Evolutionary conservation across 768 basidiomycete species (phyloP).

Genomic region (Lentinula lateritia): DNA sequence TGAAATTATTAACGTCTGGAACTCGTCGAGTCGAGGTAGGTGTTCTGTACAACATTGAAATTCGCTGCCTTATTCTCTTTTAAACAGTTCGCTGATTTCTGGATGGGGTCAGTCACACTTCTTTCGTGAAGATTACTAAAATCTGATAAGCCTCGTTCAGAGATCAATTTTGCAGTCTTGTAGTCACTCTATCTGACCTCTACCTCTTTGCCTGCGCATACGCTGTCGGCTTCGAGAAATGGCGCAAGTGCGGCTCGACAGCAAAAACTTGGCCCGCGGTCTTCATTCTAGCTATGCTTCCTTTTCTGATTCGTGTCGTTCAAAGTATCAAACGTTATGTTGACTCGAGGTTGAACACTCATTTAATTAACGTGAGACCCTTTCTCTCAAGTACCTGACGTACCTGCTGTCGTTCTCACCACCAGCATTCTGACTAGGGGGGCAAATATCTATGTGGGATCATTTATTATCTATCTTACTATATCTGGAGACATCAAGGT

Average conservation of each 20-base stretch:
- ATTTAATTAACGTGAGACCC: constrained; percentile 75
- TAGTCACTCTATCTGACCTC: constrained; percentile 68
- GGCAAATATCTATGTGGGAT: constrained; percentile 80
- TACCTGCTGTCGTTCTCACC: constrained; percentile 1
- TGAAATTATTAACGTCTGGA: constrained; percentile 65
- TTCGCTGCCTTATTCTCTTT: constrained; percentile 7
- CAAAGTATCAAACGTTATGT: constrained; percentile 86
- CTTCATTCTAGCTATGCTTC: constrained; percentile 56
- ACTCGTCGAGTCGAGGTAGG: constrained; percentile 69
- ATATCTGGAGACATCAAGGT: constrained; percentile 72
- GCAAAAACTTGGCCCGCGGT: constrained; percentile 56
- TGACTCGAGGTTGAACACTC: constrained; percentile 69
- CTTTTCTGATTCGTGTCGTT: constrained; percentile 70
- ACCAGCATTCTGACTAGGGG: constrained; percentile 40
- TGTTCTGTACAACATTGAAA: not conserved
- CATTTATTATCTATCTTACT: constrained; percentile 62
- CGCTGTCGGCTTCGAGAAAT: constrained; percentile 44
- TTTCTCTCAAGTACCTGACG: not conserved
- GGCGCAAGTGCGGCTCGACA: constrained; percentile 40
- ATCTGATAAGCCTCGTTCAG: constrained; percentile 25
- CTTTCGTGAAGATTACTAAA: not conserved
- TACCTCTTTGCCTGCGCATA: constrained; percentile 77
- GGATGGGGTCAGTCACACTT: constrained; percentile 58
- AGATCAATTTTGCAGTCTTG: constrained; percentile 79
- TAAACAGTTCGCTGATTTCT: constrained; percentile 76